Conservation (phyloP, 257 asterid genomes). For the Rehmannia glutinosa region DNA sequence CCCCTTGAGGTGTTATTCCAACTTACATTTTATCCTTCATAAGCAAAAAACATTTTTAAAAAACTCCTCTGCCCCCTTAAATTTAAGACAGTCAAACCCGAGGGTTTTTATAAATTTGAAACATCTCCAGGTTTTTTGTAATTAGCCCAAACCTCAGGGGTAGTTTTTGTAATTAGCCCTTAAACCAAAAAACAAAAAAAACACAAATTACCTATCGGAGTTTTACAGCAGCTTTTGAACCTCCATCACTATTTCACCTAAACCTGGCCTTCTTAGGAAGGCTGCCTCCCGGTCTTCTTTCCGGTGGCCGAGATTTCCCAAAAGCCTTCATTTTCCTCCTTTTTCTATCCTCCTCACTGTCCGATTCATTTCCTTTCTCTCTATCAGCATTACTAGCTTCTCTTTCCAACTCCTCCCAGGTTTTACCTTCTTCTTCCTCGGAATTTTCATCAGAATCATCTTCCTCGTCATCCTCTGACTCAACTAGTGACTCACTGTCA, state of each 20-base stretch:
- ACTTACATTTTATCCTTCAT: no score
- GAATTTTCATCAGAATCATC: slow-evolving; percentile 33
- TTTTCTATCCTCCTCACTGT: slow-evolving; percentile 57
- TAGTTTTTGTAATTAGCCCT: no score
- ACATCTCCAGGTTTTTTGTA: no score
- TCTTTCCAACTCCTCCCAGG: slow-evolving; percentile 68
- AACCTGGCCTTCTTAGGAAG: slow-evolving; percentile 48
- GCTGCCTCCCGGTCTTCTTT: slow-evolving; percentile 37
- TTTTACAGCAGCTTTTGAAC: no score
- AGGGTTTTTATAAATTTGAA: no score
- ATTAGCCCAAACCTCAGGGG: no score
- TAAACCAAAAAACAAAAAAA: no score
- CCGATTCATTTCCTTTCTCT: slow-evolving; percentile 57
- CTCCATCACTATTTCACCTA: slow-evolving; percentile 28
- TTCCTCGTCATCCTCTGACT: slow-evolving; percentile 50
- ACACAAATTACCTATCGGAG: no score
- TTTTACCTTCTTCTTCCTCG: slow-evolving; percentile 58
- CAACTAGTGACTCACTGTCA: slow-evolving; percentile 51
- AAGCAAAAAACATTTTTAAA: no score
- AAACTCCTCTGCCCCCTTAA: no score
- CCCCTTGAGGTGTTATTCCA: no score
- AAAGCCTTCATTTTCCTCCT: slow-evolving; percentile 46
- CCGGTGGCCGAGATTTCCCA: slow-evolving; percentile 46
- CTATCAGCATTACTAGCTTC: slow-evolving; percentile 60
- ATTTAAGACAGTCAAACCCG: no score